Conservation (phyloP, 2,329 filamentous ascomycete genomes). For the Ustilaginoidea virens region DNA sequence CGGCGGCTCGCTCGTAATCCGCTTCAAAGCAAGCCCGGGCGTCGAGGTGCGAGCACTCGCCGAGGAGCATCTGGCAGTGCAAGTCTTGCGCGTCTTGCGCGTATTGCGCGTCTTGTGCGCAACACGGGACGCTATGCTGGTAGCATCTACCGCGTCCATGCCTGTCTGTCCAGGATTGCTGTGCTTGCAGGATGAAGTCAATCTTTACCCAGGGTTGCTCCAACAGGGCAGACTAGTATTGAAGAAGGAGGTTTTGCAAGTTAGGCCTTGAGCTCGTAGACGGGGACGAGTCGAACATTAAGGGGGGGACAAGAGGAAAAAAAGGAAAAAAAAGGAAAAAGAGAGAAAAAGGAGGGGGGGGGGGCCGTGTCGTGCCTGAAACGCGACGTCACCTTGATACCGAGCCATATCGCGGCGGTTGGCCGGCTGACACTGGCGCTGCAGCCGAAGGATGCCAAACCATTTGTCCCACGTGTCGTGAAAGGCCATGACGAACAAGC, state of each 20-base stretch:
- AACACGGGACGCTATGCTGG: conserved; percentile 14
- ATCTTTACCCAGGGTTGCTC: conserved; percentile 27
- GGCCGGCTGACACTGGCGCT: too few relatives aligned
- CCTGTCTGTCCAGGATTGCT: conserved; percentile 29
- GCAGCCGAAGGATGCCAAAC: conserved; percentile 15
- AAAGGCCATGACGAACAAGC: conserved; percentile 20
- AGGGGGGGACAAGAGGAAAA: not conserved
- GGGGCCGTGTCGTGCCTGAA: too few relatives aligned
- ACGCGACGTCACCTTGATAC: too few relatives aligned
- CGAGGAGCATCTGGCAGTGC: too few relatives aligned
- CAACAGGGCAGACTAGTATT: conserved; percentile 30
- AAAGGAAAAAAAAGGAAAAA: not conserved
- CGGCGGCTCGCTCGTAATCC: conserved; percentile 16
- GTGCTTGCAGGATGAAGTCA: conserved; percentile 29
- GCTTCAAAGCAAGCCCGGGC: conserved; percentile 20
- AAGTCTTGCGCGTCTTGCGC: too few relatives aligned
- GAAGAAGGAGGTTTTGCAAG: too few relatives aligned
- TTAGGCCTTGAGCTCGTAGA: too few relatives aligned
- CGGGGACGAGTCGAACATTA: too few relatives aligned
- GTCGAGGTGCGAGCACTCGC: conserved; percentile 16
- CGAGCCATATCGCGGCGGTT: too few relatives aligned
- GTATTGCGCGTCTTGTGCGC: too few relatives aligned
- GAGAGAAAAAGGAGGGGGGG: too few relatives aligned
- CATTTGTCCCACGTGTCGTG: conserved; percentile 22
- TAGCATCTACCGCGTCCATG: conserved; percentile 19